Conservation (phyloP, 345 rosid genomes). For the Eucalyptus victrix region DNA sequence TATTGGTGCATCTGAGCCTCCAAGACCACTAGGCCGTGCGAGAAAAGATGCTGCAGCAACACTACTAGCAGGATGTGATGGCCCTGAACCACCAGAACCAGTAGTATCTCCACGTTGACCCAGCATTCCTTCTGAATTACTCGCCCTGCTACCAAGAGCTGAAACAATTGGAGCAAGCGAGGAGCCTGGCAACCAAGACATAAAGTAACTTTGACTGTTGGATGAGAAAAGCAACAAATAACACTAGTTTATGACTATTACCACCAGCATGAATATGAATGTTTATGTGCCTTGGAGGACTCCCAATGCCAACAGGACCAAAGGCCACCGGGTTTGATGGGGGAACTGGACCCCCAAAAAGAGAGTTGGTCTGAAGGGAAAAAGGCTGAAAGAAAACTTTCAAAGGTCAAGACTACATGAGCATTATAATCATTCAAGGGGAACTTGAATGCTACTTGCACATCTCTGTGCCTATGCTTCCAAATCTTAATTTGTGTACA, state of each 20-base stretch:
- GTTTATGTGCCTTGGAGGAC: constrained; percentile 64
- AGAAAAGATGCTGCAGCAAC: constrained; percentile 37
- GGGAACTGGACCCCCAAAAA: constrained; percentile 45
- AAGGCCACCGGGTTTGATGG: constrained; percentile 31
- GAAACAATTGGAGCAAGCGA: constrained; percentile 41
- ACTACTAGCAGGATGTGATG: constrained; percentile 30
- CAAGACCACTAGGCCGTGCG: constrained; percentile 15
- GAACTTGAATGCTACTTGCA: not conserved
- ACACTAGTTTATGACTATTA: not conserved
- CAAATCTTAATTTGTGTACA: not conserved
- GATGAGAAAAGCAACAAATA: not conserved
- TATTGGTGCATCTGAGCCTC: constrained; percentile 9
- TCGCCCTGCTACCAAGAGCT: constrained; percentile 34
- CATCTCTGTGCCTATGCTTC: not conserved
- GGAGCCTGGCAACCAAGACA: constrained; percentile 27
- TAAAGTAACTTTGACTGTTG: not conserved
- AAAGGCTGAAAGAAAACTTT: constrained; percentile 55
- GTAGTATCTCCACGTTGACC: constrained; percentile 29
- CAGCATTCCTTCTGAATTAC: constrained; percentile 35
- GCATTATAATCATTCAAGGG: not conserved
- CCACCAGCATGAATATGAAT: constrained; percentile 96
- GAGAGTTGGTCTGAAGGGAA: constrained; percentile 68
- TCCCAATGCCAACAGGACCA: constrained; percentile 57
- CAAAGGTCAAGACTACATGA: not conserved
- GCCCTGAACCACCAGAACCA: constrained; percentile 20